Evolutionary conservation across 169 alveolate genomes (phyloP).

Genomic region (Pseudocohnilembus persalinus): DNA sequence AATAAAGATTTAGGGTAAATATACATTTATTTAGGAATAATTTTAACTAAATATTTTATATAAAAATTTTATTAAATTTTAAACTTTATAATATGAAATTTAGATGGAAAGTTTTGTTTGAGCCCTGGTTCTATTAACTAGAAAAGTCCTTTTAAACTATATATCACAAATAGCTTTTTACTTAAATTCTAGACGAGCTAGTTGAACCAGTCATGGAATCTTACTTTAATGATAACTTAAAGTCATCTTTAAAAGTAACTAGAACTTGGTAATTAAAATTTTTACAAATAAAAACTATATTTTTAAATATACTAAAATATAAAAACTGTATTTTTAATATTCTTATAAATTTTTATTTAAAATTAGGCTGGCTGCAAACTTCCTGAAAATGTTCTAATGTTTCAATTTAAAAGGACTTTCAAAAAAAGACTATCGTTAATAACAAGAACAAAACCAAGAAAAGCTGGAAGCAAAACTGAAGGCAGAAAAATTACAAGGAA

Average conservation of each 20-base stretch:
- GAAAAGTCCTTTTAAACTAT: conserved; percentile 35
- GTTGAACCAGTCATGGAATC: conserved; percentile 22
- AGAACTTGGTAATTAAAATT: conserved; percentile 4
- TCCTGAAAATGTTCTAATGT: conserved; percentile 61
- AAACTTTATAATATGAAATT: conserved; percentile 29
- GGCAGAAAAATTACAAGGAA: conserved; percentile 61
- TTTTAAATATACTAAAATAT: conserved; percentile 54
- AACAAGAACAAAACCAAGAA: conserved; percentile 59
- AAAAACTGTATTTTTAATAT: too few relatives aligned
- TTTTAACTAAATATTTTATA: too few relatives aligned
- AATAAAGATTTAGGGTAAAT: conserved; percentile 35
- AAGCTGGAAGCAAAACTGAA: conserved; percentile 61
- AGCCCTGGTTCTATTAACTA: conserved; percentile 55
- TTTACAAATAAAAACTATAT: conserved; percentile 12
- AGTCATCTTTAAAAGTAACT: not conserved
- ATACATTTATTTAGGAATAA: not conserved
- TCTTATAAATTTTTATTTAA: too few relatives aligned
- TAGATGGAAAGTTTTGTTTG: conserved; percentile 65
- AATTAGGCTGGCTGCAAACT: conserved; percentile 57
- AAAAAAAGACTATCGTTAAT: conserved; percentile 54
- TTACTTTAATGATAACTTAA: conserved; percentile 7
- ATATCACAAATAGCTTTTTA: conserved; percentile 25
- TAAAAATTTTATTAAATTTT: too few relatives aligned
- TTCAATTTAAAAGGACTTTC: conserved; percentile 54
- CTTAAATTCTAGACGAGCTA: conserved; percentile 12